phyloP scores from a whole-genome alignment of 495 filamentous ascomycete species.

The Choiromyces venosus region DNA sequence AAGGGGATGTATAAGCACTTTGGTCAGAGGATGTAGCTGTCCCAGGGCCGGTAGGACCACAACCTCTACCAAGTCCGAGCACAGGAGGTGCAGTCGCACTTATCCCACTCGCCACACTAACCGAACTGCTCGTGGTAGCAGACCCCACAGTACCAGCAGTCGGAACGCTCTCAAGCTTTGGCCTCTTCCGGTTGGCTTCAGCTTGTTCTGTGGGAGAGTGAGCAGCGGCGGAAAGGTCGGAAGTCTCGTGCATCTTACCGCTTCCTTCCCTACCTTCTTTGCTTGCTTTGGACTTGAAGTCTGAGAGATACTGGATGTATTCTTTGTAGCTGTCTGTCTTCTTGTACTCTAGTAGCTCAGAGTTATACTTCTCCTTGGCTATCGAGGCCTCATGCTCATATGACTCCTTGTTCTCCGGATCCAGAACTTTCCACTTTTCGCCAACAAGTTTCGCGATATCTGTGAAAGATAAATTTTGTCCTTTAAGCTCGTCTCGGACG shows the following conservation, averaged over 20 bases:
- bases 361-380: slow-evolving; percentile 66
- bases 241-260: slow-evolving; percentile 30
- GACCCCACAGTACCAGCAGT: slow-evolving; percentile 19
- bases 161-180: slow-evolving; percentile 31
- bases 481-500: slow-evolving; percentile 67
- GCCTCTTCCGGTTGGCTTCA: slow-evolving; percentile 36
- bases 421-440: slow-evolving; percentile 69
- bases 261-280: slow-evolving; percentile 43
- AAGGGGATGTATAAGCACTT: slow-evolving; percentile 37
- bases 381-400: slow-evolving; percentile 63
- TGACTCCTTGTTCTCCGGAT: slow-evolving; percentile 59
- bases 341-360: slow-evolving; percentile 64
- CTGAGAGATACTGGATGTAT: slow-evolving; percentile 62
- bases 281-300: slow-evolving; percentile 64
- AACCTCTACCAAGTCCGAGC: slow-evolving; percentile 9
- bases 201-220: slow-evolving; percentile 34
- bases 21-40: slow-evolving; percentile 29
- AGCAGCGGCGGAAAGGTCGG: slow-evolving; percentile 17
- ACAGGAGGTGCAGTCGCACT: slow-evolving; percentile 22
- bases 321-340: slow-evolving; percentile 58
- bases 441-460: slow-evolving; percentile 78
- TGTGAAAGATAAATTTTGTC: slow-evolving; percentile 67
- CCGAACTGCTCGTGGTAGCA: slow-evolving; percentile 10
- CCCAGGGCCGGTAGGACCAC: slow-evolving; percentile 20
- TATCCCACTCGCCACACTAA: slow-evolving; percentile 12